Evolutionary conservation across 2,329 filamentous ascomycete species (phyloP).

Genomic region (Calonectria fujianensis): DNA sequence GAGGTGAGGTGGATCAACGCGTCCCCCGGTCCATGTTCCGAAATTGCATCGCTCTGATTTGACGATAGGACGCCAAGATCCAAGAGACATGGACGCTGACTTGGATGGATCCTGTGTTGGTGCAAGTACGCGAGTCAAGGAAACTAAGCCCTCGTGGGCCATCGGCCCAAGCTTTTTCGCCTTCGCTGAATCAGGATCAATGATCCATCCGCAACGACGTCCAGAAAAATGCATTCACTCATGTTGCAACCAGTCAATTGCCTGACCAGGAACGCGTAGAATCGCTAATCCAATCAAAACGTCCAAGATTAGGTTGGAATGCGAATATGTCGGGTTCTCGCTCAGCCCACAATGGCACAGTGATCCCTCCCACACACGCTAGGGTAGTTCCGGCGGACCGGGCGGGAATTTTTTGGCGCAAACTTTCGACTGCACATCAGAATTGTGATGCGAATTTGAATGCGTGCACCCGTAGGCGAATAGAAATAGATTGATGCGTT

Average conservation of each 20-base stretch:
- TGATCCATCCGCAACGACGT: no score
- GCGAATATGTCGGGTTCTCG: neutral
- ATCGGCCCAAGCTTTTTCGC: neutral
- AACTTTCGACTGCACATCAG: neutral
- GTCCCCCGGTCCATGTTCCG: neutral
- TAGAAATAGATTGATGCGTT: neutral
- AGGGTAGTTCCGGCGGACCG: neutral
- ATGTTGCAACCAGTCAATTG: neutral
- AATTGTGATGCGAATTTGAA: neutral
- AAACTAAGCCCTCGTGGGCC: neutral
- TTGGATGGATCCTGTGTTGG: neutral
- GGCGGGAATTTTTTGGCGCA: neutral
- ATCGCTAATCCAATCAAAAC: neutral
- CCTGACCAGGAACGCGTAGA: neutral
- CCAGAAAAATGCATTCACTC: no score
- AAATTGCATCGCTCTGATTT: conserved; percentile 10
- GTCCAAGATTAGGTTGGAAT: neutral
- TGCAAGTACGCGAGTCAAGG: neutral
- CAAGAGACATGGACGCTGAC: neutral
- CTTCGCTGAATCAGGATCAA: no score
- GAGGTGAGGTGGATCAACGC: neutral
- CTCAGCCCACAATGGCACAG: neutral
- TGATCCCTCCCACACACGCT: neutral
- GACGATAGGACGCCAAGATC: neutral
- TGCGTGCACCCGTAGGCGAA: neutral